Conservation (phyloP, 164 flowering plant genomes). For the Piper longum region DNA sequence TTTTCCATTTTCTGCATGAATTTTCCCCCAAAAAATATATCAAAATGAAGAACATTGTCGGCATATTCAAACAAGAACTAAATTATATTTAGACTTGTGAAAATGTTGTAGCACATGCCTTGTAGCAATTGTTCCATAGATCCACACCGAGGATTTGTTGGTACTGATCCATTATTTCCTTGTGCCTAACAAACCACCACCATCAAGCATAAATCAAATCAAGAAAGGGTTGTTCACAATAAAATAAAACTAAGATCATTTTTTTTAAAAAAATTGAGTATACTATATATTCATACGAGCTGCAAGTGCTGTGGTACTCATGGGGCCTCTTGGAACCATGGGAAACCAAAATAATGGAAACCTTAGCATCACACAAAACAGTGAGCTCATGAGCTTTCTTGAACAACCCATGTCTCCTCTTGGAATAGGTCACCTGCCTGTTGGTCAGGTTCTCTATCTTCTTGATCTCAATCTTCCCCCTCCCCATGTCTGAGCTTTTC, state of each 20-base stretch:
- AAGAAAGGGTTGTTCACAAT: neutral
- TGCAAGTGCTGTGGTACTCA: constrained; percentile 39
- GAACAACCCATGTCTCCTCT: constrained; percentile 53
- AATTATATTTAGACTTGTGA: neutral
- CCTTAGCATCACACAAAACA: constrained; percentile 61
- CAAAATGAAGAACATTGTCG: too few species aligned
- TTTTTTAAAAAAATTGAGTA: neutral
- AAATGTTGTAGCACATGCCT: constrained; percentile 20
- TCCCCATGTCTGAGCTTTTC: constrained; percentile 25
- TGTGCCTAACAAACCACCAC: constrained; percentile 24
- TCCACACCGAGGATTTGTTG: constrained; percentile 30
- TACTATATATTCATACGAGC: constrained; percentile 18
- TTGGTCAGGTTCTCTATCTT: constrained; percentile 49
- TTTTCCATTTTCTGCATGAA: neutral
- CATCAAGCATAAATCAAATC: neutral
- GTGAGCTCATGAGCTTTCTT: constrained; percentile 64
- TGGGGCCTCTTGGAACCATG: constrained; percentile 21
- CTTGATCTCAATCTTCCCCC: constrained; percentile 70
- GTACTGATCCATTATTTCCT: constrained; percentile 42
- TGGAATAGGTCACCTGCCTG: constrained; percentile 66
- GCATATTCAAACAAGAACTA: neutral
- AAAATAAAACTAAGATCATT: neutral
- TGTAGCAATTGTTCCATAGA: constrained; percentile 57
- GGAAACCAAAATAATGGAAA: constrained; percentile 56
- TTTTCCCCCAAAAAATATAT: neutral